These are phyloP conservation scores for Pezizomycotina sp. DNA, from an alignment of 2,329 filamentous ascomycete genomes.

Conservation along the genomic window DNA sequence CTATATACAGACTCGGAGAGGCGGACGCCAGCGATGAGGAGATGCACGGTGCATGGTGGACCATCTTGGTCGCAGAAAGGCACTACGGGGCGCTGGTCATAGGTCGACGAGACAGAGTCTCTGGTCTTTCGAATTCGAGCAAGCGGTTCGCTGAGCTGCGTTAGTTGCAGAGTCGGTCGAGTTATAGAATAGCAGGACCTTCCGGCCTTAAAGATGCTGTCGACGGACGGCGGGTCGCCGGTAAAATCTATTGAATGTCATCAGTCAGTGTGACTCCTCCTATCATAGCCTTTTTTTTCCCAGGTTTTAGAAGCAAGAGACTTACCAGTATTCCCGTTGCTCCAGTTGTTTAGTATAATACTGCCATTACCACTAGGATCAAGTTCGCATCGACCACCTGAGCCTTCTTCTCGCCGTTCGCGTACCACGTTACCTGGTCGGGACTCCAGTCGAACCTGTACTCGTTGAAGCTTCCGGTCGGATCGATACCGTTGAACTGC, in stretches of 20 bases:
- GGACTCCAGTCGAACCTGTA: slow-evolving; percentile 15
- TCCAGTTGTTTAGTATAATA: slow-evolving; percentile 17
- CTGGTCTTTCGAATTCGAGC: too few species aligned
- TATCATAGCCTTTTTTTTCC: not conserved
- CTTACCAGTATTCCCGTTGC: slow-evolving; percentile 14
- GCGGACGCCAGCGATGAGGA: too few species aligned
- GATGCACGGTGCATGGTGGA: too few species aligned
- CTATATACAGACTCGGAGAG: too few species aligned
- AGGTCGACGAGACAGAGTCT: too few species aligned
- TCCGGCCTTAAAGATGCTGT: slow-evolving; percentile 10
- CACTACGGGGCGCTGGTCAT: too few species aligned
- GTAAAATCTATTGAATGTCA: slow-evolving; percentile 9
- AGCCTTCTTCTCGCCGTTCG: slow-evolving; percentile 6
- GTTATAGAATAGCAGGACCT: slow-evolving; percentile 14
- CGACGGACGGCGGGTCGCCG: slow-evolving; percentile 7
- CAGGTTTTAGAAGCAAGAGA: not conserved
- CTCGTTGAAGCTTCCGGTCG: slow-evolving; percentile 13
- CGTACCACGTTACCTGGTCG: slow-evolving; percentile 7
- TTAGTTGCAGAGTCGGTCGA: slow-evolving; percentile 6
- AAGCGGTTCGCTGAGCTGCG: too few species aligned
- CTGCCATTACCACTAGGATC: slow-evolving; percentile 1
- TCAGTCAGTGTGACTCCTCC: not conserved
- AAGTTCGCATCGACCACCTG: slow-evolving; percentile 1
- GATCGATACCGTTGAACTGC: slow-evolving; percentile 9
- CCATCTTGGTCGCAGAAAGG: too few species aligned